A percentile compares a stretch with the other conserved stretches of the same genome.
phyloP scores from a whole-genome alignment of 2,329 filamentous ascomycete genomes.

The Cladosporium sp. region DNA sequence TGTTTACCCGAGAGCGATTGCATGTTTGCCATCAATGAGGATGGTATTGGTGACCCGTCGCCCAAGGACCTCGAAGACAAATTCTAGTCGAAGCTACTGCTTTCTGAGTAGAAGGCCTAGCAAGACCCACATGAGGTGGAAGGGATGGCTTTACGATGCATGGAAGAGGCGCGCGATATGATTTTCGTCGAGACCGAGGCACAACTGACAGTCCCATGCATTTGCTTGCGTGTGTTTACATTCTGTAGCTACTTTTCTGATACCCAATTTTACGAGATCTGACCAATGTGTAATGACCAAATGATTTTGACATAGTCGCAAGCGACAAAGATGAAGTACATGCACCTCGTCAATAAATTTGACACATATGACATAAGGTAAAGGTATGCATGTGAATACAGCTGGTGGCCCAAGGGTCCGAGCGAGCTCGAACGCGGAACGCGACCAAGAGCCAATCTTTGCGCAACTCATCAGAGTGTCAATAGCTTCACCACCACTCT shows the following conservation, averaged over 20 bases:
- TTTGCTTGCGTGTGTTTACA: slow-evolving; percentile 8
- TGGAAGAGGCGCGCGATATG: slow-evolving; percentile 6
- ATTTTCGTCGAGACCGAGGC: background rate
- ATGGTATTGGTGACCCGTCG: slow-evolving; percentile 91
- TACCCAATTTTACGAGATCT: slow-evolving; percentile 1
- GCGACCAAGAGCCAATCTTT: slow-evolving; percentile 8
- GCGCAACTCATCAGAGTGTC: slow-evolving; percentile 3
- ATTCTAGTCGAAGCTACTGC: slow-evolving; percentile 8
- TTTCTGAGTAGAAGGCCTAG: background rate
- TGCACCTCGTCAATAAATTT: no score
- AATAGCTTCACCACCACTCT: slow-evolving; percentile 1
- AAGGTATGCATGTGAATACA: no score
- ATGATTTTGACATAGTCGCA: no score
- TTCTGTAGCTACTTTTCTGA: slow-evolving; percentile 13
- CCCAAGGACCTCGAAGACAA: slow-evolving; percentile 95
- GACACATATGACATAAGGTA: no score
- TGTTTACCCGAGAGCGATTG: slow-evolving; percentile 96
- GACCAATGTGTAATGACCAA: background rate
- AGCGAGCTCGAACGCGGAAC: slow-evolving; percentile 10
- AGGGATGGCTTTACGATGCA: slow-evolving; percentile 6
- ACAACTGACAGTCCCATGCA: background rate
- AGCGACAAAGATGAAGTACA: background rate
- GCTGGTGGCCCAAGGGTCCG: background rate
- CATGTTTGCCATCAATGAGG: slow-evolving; percentile 93
- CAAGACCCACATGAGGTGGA: background rate